Percentiles rank a stretch among this genome's conserved stretches.
Conservation (phyloP, 2,329 filamentous ascomycete species). For the Penicillium sp. region DNA sequence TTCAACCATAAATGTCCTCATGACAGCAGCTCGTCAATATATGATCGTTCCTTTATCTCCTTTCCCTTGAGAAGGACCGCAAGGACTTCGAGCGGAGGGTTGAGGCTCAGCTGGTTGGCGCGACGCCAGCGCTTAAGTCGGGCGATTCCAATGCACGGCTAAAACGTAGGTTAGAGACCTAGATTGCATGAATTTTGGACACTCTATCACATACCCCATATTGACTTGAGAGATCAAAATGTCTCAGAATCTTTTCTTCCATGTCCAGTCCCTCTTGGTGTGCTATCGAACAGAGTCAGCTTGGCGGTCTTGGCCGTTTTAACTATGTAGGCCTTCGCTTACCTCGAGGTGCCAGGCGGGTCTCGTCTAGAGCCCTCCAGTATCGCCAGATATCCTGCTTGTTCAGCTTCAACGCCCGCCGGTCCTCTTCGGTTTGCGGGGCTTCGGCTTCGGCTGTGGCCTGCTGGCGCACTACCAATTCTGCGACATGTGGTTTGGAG, state of each 20-base stretch:
- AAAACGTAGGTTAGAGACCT: constrained; percentile 2
- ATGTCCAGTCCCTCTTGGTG: constrained; percentile 74
- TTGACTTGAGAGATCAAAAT: constrained; percentile 89
- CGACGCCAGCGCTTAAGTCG: constrained; percentile 85
- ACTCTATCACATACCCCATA: constrained; percentile 73
- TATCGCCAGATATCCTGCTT: constrained; percentile 73
- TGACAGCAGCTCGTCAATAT: constrained; percentile 54
- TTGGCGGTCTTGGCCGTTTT: not conserved
- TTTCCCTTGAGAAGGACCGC: constrained; percentile 74
- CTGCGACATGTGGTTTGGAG: constrained; percentile 36
- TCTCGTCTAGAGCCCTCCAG: constrained; percentile 72
- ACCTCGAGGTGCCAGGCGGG: constrained; percentile 65
- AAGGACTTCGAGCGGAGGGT: constrained; percentile 86
- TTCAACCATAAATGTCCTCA: constrained; percentile 14
- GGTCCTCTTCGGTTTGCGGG: constrained; percentile 37
- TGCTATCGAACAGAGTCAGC: constrained; percentile 46
- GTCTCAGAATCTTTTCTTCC: constrained; percentile 82
- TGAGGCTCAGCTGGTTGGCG: constrained; percentile 77
- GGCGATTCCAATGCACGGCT: constrained; percentile 87
- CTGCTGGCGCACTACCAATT: constrained; percentile 48
- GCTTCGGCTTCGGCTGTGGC: constrained; percentile 47
- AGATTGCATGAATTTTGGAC: not conserved
- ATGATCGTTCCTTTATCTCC: constrained; percentile 61
- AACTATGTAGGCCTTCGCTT: constrained; percentile 9
- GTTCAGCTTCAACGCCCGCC: constrained; percentile 63